These are phyloP conservation scores for Sarocladium brachiariae DNA, from an alignment of 2,329 filamentous ascomycete species.

Conservation along the genomic window DNA sequence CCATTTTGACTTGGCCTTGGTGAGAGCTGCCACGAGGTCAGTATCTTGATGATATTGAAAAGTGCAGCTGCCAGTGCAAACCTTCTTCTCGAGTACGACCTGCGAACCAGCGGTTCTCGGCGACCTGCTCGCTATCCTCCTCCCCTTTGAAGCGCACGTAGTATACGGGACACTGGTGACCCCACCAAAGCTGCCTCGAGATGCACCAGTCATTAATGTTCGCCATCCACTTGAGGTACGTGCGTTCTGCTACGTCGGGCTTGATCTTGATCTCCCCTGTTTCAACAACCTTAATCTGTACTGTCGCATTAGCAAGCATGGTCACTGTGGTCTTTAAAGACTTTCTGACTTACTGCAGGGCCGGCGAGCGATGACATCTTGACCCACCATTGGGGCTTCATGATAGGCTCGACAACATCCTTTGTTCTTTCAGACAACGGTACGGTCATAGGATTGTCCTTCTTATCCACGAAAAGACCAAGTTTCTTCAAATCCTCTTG, in stretches of 20 bases:
- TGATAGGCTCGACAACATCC: conserved; percentile 77
- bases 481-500: conserved; percentile 72
- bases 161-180: conserved; percentile 80
- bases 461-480: conserved; percentile 78
- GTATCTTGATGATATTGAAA: conserved; percentile 41
- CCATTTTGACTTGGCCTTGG: conserved; percentile 47
- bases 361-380: conserved; percentile 68
- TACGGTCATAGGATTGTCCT: conserved; percentile 82
- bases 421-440: conserved; percentile 73
- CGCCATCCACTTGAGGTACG: conserved; percentile 75
- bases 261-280: conserved; percentile 70
- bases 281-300: conserved; percentile 59
- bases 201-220: conserved; percentile 81
- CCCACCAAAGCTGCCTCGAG: conserved; percentile 84
- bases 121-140: conserved; percentile 37
- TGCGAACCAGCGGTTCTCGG: conserved; percentile 64
- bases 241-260: conserved; percentile 68
- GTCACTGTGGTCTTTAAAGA: too few species aligned
- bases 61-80: background rate
- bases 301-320: conserved; percentile 35
- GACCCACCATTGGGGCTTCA: conserved; percentile 96
- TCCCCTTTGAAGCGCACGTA: conserved; percentile 67
- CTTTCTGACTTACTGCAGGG: conserved; percentile 25
- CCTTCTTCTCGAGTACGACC: conserved; percentile 73
- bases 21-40: conserved; percentile 35